These are phyloP conservation scores for Russula compacta DNA, from an alignment of 768 basidiomycete genomes.

Conservation along the genomic window DNA sequence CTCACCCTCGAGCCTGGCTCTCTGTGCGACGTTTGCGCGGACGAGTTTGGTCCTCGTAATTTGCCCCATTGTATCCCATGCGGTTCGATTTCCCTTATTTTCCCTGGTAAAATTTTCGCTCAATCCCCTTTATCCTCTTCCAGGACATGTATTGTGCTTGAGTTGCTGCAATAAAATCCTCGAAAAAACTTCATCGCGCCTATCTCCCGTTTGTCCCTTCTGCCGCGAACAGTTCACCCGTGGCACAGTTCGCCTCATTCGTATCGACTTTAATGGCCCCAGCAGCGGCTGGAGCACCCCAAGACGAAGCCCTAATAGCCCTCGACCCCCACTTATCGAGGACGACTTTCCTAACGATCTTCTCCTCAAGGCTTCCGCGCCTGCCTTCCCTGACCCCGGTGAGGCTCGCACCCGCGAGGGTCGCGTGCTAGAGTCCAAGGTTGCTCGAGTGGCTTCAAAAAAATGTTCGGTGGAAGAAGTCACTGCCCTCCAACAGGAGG, in stretches of 20 bases:
- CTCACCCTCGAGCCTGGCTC: constrained; percentile 76
- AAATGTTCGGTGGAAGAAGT: constrained; percentile 87
- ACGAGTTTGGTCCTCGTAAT: constrained; percentile 69
- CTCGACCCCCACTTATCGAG: constrained; percentile 32
- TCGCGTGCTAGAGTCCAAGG: constrained; percentile 66
- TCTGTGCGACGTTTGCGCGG: constrained; percentile 84
- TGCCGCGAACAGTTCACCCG: constrained; percentile 67
- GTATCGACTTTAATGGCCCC: constrained; percentile 56
- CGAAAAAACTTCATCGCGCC: constrained; percentile 67
- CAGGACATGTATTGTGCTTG: constrained; percentile 76
- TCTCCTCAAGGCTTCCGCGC: constrained; percentile 26
- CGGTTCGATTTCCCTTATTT: constrained; percentile 40
- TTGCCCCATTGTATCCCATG: constrained; percentile 76
- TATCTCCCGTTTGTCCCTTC: constrained; percentile 73
- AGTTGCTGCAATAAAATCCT: constrained; percentile 71
- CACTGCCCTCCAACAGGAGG: constrained; percentile 63
- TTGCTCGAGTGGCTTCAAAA: constrained; percentile 69
- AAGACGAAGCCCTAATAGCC: constrained; percentile 40
- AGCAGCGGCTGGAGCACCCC: constrained; percentile 63
- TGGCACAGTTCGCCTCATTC: constrained; percentile 65
- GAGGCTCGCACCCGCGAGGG: constrained; percentile 39
- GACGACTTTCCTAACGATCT: constrained; percentile 33
- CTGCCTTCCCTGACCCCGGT: constrained; percentile 21
- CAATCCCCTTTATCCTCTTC: constrained; percentile 2
- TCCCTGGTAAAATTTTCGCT: constrained; percentile 23